These are phyloP conservation scores for Aspergillus tubingensis DNA, from an alignment of 2,329 filamentous ascomycete species.

Conservation along the genomic window DNA sequence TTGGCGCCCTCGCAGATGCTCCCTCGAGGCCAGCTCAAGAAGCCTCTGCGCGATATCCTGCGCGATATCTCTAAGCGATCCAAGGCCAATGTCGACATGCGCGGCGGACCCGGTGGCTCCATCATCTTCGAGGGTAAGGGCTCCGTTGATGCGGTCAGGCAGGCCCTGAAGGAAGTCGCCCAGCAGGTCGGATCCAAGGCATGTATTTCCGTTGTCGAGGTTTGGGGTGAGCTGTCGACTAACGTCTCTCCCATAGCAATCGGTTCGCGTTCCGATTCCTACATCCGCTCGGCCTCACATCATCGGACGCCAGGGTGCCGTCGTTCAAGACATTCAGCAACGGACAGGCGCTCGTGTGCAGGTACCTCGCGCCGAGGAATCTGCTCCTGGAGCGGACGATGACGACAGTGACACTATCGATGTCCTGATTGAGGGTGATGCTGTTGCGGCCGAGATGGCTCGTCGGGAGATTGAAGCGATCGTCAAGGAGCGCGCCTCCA, in stretches of 20 bases:
- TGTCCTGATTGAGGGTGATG: constrained; percentile 87
- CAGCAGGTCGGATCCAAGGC: constrained; percentile 86
- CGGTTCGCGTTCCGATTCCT: constrained; percentile 76
- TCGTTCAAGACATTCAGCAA: constrained; percentile 86
- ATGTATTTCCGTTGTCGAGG: constrained; percentile 31
- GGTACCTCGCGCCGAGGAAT: constrained; percentile 77
- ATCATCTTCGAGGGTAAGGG: constrained; percentile 84
- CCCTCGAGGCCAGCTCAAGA: constrained; percentile 75
- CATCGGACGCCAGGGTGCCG: constrained; percentile 87
- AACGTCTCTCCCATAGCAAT: constrained; percentile 52
- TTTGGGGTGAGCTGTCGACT: constrained; percentile 5
- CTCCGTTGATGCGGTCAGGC: constrained; percentile 77
- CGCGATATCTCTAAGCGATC: constrained; percentile 92
- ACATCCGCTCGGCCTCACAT: constrained; percentile 82
- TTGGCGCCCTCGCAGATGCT: constrained; percentile 76
- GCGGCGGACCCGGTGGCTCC: constrained; percentile 68
- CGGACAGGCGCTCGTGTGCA: constrained; percentile 88
- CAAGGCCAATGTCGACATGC: constrained; percentile 80
- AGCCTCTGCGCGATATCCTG: constrained; percentile 79
- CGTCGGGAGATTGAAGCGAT: constrained; percentile 83
- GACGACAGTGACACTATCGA: constrained; percentile 77
- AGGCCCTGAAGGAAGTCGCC: constrained; percentile 86
- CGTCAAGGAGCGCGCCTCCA: constrained; percentile 80
- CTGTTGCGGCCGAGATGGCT: constrained; percentile 81
- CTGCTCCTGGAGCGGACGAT: constrained; percentile 67